phyloP scores from a whole-genome alignment of 192 early-diverging fungal species.

The Haplosporangium gracile region DNA sequence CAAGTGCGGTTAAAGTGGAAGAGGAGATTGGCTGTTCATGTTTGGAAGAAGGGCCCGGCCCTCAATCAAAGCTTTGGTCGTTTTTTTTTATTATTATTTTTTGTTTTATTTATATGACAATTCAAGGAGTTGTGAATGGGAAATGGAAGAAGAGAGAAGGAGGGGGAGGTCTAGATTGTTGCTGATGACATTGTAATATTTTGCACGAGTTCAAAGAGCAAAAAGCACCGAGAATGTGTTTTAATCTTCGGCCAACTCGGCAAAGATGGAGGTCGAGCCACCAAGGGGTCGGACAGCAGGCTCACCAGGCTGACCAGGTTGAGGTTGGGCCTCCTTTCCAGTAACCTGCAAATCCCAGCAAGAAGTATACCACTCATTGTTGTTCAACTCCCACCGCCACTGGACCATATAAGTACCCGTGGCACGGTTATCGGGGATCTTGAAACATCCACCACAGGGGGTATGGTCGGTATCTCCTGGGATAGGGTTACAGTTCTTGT shows the following conservation, averaged over 20 bases:
- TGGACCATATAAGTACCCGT: constrained; percentile 36
- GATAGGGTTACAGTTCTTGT: constrained; percentile 37
- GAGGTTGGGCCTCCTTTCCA: background rate
- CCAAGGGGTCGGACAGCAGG: constrained; percentile 8
- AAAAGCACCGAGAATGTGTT: background rate
- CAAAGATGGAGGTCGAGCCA: constrained; percentile 31
- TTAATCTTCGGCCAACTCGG: constrained; percentile 36
- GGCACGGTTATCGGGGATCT: constrained; percentile 4
- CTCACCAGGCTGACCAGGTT: background rate
- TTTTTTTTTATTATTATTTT: background rate
- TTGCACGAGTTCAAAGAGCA: background rate
- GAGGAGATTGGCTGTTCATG: background rate
- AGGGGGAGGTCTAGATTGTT: background rate
- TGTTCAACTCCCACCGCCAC: constrained; percentile 50
- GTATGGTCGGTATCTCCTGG: constrained; percentile 1
- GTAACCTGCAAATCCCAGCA: constrained; percentile 46
- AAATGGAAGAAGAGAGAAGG: background rate
- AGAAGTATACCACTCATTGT: constrained; percentile 40
- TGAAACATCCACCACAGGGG: constrained; percentile 46
- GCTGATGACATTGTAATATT: background rate
- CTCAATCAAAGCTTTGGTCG: background rate
- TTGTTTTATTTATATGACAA: background rate
- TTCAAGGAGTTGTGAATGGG: background rate
- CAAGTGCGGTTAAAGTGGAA: too few relatives aligned
- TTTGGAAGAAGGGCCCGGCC: constrained; percentile 1